Conservation (phyloP, 2,329 filamentous ascomycete genomes). For the Nemania diffusa region DNA sequence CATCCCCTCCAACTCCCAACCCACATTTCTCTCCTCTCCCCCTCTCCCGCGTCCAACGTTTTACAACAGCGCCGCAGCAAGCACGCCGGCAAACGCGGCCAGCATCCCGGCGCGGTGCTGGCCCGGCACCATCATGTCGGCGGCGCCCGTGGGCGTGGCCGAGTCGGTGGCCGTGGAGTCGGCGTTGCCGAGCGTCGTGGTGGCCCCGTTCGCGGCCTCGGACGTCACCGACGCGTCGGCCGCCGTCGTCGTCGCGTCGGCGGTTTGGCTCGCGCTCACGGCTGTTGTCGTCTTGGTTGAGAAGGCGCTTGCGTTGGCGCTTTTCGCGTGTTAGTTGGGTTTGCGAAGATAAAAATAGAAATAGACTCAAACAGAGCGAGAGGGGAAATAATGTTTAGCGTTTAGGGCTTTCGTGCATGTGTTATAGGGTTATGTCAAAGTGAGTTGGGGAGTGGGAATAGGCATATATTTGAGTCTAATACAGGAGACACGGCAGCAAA, state of each 20-base stretch:
- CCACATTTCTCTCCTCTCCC: not conserved
- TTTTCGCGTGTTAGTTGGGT: slow-evolving; percentile 23
- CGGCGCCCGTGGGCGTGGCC: slow-evolving; percentile 13
- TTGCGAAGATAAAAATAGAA: too few species aligned
- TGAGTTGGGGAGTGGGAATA: too few species aligned
- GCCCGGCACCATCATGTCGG: slow-evolving; percentile 12
- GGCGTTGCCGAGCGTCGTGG: not conserved
- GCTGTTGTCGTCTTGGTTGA: slow-evolving; percentile 39
- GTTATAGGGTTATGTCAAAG: too few species aligned
- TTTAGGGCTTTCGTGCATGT: too few species aligned
- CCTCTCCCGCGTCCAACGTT: not conserved
- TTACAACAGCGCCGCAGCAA: slow-evolving; percentile 44
- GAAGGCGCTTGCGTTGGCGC: slow-evolving; percentile 47
- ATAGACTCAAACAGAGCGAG: too few species aligned
- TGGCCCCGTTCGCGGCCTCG: slow-evolving; percentile 6
- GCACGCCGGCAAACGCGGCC: slow-evolving; percentile 43
- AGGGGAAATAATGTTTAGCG: not conserved
- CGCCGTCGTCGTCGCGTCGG: not conserved
- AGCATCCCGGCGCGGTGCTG: slow-evolving; percentile 36
- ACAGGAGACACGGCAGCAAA: not conserved
- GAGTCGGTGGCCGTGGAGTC: not conserved
- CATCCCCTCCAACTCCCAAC: not conserved
- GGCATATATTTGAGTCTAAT: not conserved
- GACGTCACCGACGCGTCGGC: not conserved
- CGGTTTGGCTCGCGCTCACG: not conserved